Conservation (phyloP, 164 flowering plant genomes). For the Tetracentron sinense region DNA sequence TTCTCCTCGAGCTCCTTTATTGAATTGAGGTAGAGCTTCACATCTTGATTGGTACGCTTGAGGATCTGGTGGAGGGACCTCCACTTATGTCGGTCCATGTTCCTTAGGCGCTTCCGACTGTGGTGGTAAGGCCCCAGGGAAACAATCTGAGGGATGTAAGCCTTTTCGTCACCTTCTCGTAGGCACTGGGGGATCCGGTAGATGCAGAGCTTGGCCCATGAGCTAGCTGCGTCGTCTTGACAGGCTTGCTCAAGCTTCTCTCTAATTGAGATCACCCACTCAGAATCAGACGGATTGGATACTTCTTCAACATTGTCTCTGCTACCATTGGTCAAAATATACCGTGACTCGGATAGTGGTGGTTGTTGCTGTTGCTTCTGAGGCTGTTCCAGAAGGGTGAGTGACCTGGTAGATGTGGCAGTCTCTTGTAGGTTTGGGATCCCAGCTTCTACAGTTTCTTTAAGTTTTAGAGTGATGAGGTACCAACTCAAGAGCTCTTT, state of each 20-base stretch:
- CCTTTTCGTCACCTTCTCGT: constrained; percentile 36
- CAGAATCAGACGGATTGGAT: constrained; percentile 21
- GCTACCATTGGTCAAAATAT: constrained; percentile 13
- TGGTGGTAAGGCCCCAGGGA: constrained; percentile 58
- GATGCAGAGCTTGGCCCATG: constrained; percentile 40
- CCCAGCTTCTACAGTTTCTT: constrained; percentile 48
- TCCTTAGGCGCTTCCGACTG: constrained; percentile 29
- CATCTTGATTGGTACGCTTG: constrained; percentile 28
- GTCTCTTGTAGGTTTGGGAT: constrained; percentile 10
- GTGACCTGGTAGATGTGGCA: constrained; percentile 7
- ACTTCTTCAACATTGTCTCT: constrained; percentile 15
- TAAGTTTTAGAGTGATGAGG: constrained; percentile 62
- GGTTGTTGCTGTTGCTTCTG: constrained; percentile 26
- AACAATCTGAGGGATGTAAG: constrained; percentile 42
- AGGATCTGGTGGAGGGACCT: constrained; percentile 29
- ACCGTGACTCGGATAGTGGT: constrained; percentile 19
- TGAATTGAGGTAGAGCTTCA: constrained; percentile 26
- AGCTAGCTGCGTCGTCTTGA: constrained; percentile 39
- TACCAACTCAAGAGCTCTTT: constrained; percentile 69
- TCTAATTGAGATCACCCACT: constrained; percentile 49
- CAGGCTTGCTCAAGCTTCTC: constrained; percentile 47
- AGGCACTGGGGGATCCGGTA: constrained; percentile 39
- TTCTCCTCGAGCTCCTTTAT: constrained; percentile 40
- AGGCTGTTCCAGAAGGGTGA: constrained; percentile 16
- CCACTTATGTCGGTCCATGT: constrained; percentile 54